Evolutionary conservation across 129 eudicot species (phyloP).

Genomic region (Ambrosia trifida): DNA sequence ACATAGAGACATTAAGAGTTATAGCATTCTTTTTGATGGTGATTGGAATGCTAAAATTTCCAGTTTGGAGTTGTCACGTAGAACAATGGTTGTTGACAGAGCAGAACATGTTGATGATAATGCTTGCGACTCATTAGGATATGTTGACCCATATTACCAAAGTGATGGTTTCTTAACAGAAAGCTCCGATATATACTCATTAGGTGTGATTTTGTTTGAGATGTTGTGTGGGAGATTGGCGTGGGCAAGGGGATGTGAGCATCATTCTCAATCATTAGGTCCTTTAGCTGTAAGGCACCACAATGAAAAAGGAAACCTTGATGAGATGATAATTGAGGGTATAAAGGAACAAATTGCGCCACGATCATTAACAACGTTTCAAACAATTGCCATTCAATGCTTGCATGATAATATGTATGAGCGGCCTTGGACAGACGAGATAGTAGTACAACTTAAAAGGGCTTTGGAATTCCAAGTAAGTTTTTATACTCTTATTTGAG

Average conservation of each 20-base stretch:
- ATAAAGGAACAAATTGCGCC: background rate
- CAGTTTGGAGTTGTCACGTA: background rate
- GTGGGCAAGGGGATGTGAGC: background rate
- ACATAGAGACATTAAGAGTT: slow-evolving; percentile 5
- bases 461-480: slow-evolving; percentile 6
- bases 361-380: background rate
- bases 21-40: background rate
- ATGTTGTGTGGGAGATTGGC: slow-evolving; percentile 6
- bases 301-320: background rate
- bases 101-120: background rate
- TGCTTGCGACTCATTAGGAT: background rate
- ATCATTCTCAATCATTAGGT: background rate
- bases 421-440: background rate
- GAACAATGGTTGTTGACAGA: background rate
- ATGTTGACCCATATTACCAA: background rate
- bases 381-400: background rate
- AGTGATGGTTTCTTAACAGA: background rate
- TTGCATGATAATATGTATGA: background rate
- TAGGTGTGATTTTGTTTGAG: slow-evolving; percentile 7
- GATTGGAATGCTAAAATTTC: slow-evolving; percentile 17
- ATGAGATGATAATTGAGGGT: background rate
- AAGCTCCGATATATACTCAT: slow-evolving; percentile 5
- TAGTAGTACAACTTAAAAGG: background rate
- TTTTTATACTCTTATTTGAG: background rate
- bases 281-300: background rate